Conservation (phyloP, 176 grass and related monocot genomes). For the Oropetium thomaeum region DNA sequence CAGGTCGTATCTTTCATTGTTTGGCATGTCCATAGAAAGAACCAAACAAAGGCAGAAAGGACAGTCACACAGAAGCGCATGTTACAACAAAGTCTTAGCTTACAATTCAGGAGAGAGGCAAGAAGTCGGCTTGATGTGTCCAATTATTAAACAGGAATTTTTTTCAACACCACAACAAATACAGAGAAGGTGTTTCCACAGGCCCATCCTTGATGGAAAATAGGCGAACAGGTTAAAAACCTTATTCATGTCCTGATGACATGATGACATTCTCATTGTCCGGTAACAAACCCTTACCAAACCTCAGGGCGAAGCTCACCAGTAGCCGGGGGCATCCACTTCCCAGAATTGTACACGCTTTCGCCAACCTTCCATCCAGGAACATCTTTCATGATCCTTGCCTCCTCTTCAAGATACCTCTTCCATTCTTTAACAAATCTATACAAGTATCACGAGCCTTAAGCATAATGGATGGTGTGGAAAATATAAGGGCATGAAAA, state of each 20-base stretch:
- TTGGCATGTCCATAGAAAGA: background rate
- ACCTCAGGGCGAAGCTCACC: conserved; percentile 92
- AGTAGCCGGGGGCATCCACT: conserved; percentile 88
- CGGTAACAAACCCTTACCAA: conserved; percentile 46
- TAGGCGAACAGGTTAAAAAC: conserved; percentile 5
- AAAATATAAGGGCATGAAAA: background rate
- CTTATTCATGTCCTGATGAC: conserved; percentile 34
- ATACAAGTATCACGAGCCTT: background rate
- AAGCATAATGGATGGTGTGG: background rate
- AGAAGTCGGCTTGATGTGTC: conserved; percentile 13
- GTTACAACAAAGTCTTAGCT: background rate
- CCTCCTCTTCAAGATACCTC: conserved; percentile 86
- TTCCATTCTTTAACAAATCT: conserved; percentile 99
- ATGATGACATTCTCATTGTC: background rate
- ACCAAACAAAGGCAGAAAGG: background rate
- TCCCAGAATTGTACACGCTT: conserved; percentile 82
- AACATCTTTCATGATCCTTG: conserved; percentile 89
- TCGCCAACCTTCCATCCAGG: conserved; percentile 98
- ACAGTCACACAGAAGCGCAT: background rate
- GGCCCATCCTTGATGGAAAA: background rate
- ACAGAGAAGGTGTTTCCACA: background rate
- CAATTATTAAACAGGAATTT: conserved; percentile 40
- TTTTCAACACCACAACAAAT: conserved; percentile 26
- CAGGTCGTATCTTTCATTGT: background rate
- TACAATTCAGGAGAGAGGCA: background rate